Percentiles rank a stretch among this genome's conserved stretches.
These are phyloP conservation scores for Mycena maculata DNA, from an alignment of 768 basidiomycete genomes.

Conservation along the genomic window DNA sequence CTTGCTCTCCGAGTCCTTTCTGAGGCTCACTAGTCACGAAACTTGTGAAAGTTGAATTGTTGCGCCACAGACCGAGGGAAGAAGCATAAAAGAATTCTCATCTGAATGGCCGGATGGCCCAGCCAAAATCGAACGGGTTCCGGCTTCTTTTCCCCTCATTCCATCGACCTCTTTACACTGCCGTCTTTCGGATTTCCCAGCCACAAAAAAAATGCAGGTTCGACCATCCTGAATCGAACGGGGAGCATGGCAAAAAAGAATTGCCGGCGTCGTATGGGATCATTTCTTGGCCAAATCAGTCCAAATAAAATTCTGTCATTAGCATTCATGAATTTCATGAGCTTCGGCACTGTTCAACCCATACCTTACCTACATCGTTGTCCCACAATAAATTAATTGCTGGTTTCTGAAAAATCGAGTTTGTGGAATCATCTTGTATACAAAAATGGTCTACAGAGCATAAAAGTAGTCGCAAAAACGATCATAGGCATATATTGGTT, in stretches of 20 bases:
- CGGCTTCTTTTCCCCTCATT: too few relatives aligned
- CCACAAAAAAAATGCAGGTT: too few relatives aligned
- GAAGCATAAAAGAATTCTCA: too few relatives aligned
- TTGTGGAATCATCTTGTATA: background rate
- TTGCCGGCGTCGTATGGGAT: background rate
- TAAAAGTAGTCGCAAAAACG: background rate
- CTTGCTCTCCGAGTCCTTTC: too few relatives aligned
- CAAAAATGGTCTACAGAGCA: background rate
- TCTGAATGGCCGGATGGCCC: too few relatives aligned
- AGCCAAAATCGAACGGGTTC: too few relatives aligned
- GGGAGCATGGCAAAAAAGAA: constrained; percentile 3
- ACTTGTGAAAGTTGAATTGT: too few relatives aligned
- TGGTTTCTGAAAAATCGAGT: constrained; percentile 1
- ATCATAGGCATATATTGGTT: background rate
- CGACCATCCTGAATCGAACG: too few relatives aligned
- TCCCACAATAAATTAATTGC: background rate
- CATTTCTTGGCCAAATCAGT: background rate
- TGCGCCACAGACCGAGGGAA: too few relatives aligned
- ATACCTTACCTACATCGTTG: background rate
- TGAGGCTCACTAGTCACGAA: too few relatives aligned
- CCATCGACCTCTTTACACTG: too few relatives aligned
- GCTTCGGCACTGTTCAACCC: background rate
- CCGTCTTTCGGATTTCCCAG: too few relatives aligned
- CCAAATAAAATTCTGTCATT: background rate
- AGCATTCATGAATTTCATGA: background rate